These are phyloP conservation scores for Filobasidium floriforme DNA, from an alignment of 768 basidiomycete genomes.

Conservation along the genomic window DNA sequence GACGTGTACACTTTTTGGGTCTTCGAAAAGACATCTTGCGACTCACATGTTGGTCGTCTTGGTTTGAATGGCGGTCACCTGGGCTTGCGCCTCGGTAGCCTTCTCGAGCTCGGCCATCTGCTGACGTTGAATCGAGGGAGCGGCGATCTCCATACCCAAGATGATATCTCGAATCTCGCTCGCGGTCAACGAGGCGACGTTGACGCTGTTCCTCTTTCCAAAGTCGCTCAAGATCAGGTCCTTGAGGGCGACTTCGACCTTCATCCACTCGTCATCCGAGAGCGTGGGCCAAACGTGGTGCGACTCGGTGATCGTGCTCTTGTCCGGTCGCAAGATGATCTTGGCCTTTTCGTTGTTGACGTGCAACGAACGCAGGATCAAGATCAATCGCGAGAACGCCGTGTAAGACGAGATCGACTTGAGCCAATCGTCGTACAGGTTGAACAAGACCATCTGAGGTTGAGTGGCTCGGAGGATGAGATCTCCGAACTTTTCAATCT, in stretches of 20 bases:
- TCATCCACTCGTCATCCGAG: constrained; percentile 93
- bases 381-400: constrained; percentile 93
- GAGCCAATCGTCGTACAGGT: constrained; percentile 97
- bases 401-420: constrained; percentile 99
- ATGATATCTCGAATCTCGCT: constrained; percentile 98
- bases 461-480: constrained; percentile 92
- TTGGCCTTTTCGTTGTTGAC: constrained; percentile 99
- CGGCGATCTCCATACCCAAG: constrained; percentile 85
- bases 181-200: constrained; percentile 91
- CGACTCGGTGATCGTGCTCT: constrained; percentile 90
- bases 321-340: constrained; percentile 94
- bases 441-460: constrained; percentile 98
- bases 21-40: not conserved
- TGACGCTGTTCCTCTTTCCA: constrained; percentile 97
- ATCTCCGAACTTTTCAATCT: constrained; percentile 99
- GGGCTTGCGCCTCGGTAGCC: constrained; percentile 83
- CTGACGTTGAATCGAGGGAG: constrained; percentile 65
- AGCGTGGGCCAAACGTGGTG: constrained; percentile 86
- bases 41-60: constrained; percentile 79
- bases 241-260: constrained; percentile 97
- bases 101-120: constrained; percentile 99
- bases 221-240: constrained; percentile 92
- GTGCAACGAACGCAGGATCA: constrained; percentile 92
- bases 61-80: constrained; percentile 94
- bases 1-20: not conserved